phyloP scores from a whole-genome alignment of 768 basidiomycete species.

The Gelatoporia subvermispora region DNA sequence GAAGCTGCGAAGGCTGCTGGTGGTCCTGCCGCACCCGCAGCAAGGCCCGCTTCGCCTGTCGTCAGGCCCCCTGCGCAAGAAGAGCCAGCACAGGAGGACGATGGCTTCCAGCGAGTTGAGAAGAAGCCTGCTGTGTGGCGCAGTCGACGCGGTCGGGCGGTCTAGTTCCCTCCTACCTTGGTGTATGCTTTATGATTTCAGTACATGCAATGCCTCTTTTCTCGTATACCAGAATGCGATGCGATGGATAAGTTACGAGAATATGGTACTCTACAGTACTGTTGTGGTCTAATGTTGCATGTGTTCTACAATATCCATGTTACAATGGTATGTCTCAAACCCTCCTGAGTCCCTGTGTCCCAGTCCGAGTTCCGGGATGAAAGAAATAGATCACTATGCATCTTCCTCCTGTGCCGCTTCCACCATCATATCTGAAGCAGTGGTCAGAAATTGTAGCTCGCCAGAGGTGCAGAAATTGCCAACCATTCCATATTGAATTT shows the following conservation, averaged over 20 bases:
- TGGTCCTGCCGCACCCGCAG: conserved; percentile 17
- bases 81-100: conserved; percentile 49
- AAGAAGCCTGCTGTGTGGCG: conserved; percentile 35
- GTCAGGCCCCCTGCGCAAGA: conserved; percentile 27
- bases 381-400: conserved; percentile 4
- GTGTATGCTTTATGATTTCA: neutral
- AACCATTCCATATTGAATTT: conserved; percentile 70
- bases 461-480: conserved; percentile 18
- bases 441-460: neutral
- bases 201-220: neutral
- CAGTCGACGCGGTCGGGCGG: conserved; percentile 1
- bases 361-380: neutral
- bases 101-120: conserved; percentile 67
- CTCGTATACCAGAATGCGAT: neutral
- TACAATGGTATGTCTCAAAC: neutral
- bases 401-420: conserved; percentile 42
- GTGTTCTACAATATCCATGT: neutral
- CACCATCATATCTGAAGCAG: conserved; percentile 35
- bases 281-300: conserved; percentile 7
- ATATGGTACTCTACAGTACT: conserved; percentile 15
- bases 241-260: conserved; percentile 9
- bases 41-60: conserved; percentile 35
- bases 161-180: conserved; percentile 1
- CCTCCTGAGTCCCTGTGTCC: too few relatives aligned
- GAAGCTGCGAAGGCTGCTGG: conserved; percentile 36